A percentile compares a stretch with the other conserved stretches of the same genome.
Evolutionary conservation across 2,329 filamentous ascomycete species (phyloP).

Genomic region (Botrytis byssoidea): DNA sequence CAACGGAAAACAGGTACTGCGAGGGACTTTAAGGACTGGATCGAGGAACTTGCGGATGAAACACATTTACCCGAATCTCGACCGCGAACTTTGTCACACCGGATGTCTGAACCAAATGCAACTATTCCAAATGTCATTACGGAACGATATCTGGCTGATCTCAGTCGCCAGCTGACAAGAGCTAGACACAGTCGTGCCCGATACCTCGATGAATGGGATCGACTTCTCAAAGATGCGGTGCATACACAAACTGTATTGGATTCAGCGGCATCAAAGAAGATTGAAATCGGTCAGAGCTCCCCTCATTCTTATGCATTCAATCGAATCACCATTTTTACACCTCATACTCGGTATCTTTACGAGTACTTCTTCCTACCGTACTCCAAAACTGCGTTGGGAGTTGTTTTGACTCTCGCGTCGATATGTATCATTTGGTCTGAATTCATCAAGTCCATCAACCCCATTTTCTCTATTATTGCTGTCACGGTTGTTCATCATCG

Average conservation of each 20-base stretch:
- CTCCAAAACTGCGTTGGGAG: constrained; percentile 62
- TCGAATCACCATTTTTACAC: constrained; percentile 64
- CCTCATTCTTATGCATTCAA: constrained; percentile 55
- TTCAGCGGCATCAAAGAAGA: constrained; percentile 73
- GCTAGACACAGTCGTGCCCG: constrained; percentile 80
- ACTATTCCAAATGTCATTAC: constrained; percentile 80
- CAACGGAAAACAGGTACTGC: constrained; percentile 78
- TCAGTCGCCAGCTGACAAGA: constrained; percentile 78
- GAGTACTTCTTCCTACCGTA: constrained; percentile 73
- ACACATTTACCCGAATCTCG: constrained; percentile 65
- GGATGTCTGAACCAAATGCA: constrained; percentile 45
- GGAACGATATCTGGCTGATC: constrained; percentile 85
- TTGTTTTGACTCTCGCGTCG: constrained; percentile 71
- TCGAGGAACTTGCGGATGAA: constrained; percentile 85
- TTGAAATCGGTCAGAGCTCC: constrained; percentile 67
- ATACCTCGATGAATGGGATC: constrained; percentile 83
- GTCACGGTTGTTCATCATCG: constrained; percentile 57
- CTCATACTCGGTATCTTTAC: constrained; percentile 76
- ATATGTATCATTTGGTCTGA: constrained; percentile 90
- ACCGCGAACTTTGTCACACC: constrained; percentile 45
- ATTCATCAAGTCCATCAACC: constrained; percentile 77
- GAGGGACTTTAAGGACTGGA: constrained; percentile 82
- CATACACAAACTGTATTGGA: constrained; percentile 81
- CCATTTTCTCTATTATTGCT: constrained; percentile 69
- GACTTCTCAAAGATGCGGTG: constrained; percentile 69